Base-by-base conservation (phyloP, 805 yeast genomes). In the Saccharomycopsis schoenii region DNA sequence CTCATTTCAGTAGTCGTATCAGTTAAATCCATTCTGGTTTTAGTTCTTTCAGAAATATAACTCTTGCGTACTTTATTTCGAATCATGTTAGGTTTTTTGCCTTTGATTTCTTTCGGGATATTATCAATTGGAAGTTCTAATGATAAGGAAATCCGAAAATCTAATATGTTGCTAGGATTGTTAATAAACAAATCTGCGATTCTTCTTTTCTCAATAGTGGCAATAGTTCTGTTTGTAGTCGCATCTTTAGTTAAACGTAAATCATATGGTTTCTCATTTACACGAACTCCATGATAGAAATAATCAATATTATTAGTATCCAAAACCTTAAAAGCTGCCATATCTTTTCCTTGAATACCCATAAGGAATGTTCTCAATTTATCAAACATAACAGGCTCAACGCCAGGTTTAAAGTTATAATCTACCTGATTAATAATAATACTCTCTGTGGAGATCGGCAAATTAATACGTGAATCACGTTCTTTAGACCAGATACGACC, bases 161-260 rank as follows among this genome's bases (percentile, higher is more conserved):
- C 97, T 69, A 84, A 85, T 72, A 84, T 77, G 39, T 88, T 82
- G 65, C 88, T 85, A 3, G 97, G 97, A 60, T 86, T 80, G 68
- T 82, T 84, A 21, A 91, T 76, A 67, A 82, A 79, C 60, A 92
- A 71, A 69, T 87, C 90, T 1, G 89, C 81, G n/a, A 90, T 74
- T 60, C 93, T 78, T 66, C 82, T 80, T 69, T 91, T 91, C 63
- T 83, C 84, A 58, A 91, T 87, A 52, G 85, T 85, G 39, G 83
- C 84, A 58, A 84, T 83, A 17, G 77, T 74, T 66, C 96, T 77
- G 10, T 85, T 85, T 0, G 94, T 88, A 59, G 78, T 78, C 55
- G 81, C 76, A 70, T 88, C 94, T 60, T 83, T 79, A 14, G 91
- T 81, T 60, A 88, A 80, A 68, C 96, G 77, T 39, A 85, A 77